Conservation (phyloP, 257 asterid species). For the Solanum peruvianum region DNA sequence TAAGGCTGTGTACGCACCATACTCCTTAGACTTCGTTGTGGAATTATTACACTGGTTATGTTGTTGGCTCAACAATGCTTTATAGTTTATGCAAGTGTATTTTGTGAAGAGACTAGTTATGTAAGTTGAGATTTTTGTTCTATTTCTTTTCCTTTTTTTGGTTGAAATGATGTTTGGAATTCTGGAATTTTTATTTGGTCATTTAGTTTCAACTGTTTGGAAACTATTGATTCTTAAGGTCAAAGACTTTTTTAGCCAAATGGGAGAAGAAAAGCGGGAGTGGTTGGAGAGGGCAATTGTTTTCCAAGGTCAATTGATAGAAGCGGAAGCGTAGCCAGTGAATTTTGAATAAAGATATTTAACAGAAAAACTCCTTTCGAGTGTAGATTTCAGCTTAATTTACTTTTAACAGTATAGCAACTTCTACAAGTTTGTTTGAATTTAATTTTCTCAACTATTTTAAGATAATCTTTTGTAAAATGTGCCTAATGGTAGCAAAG, state of each 20-base stretch:
- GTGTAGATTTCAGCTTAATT: neutral
- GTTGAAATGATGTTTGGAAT: neutral
- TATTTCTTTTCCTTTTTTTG: neutral
- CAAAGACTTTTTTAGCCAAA: neutral
- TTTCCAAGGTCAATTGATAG: neutral
- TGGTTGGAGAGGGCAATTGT: neutral
- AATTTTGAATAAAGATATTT: neutral
- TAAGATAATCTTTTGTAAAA: neutral
- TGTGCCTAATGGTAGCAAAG: neutral
- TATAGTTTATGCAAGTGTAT: neutral
- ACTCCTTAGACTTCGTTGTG: neutral
- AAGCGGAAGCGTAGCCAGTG: neutral
- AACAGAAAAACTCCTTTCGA: neutral
- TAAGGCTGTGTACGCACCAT: neutral
- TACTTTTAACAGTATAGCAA: neutral
- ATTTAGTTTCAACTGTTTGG: neutral
- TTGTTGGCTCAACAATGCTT: neutral
- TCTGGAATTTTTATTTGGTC: neutral
- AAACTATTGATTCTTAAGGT: neutral
- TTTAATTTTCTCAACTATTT: neutral
- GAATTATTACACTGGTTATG: neutral
- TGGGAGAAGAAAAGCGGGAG: neutral
- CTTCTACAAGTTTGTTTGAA: neutral
- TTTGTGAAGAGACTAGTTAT: neutral
- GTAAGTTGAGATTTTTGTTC: neutral